These are phyloP conservation scores for Picochlorum sp. DNA, from an alignment of 139 green algal species.

Conservation along the genomic window DNA sequence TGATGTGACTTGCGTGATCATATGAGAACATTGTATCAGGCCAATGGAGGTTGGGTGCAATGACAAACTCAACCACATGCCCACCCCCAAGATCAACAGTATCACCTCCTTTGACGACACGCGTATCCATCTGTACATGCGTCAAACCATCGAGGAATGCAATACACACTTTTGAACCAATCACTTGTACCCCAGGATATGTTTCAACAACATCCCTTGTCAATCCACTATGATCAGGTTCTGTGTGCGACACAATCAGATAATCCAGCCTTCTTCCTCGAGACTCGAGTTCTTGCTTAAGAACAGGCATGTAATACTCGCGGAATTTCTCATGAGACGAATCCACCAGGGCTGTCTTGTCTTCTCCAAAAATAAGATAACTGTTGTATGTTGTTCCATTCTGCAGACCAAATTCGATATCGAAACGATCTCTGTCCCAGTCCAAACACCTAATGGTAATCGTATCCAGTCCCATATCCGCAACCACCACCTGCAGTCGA, in stretches of 20 bases:
- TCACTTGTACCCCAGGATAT: conserved; percentile 70
- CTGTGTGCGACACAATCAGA: conserved; percentile 76
- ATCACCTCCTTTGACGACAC: conserved; percentile 79
- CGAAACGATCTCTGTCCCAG: conserved; percentile 91
- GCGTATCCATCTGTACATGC: conserved; percentile 48
- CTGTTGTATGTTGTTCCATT: conserved; percentile 86
- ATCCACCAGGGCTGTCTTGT: conserved; percentile 88
- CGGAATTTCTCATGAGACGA: conserved; percentile 94
- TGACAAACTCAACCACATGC: conserved; percentile 91
- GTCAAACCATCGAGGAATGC: conserved; percentile 62
- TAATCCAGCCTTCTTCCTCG: conserved; percentile 64
- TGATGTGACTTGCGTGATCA: conserved; percentile 75
- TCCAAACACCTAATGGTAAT: conserved; percentile 86
- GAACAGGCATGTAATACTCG: conserved; percentile 66
- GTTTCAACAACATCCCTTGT: conserved; percentile 76
- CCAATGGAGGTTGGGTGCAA: conserved; percentile 97
- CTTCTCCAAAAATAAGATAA: conserved; percentile 85
- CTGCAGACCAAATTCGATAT: conserved; percentile 87
- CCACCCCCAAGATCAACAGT: conserved; percentile 76
- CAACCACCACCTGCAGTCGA: conserved; percentile 39
- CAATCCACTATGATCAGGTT: conserved; percentile 88
- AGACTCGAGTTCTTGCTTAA: conserved; percentile 41
- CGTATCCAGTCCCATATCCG: conserved; percentile 67
- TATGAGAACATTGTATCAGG: conserved; percentile 90
- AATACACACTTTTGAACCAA: conserved; percentile 74